Percentiles rank a stretch among this genome's conserved stretches.
These are phyloP conservation scores for Lentinula lateritia DNA, from an alignment of 768 basidiomycete genomes.

Conservation along the genomic window DNA sequence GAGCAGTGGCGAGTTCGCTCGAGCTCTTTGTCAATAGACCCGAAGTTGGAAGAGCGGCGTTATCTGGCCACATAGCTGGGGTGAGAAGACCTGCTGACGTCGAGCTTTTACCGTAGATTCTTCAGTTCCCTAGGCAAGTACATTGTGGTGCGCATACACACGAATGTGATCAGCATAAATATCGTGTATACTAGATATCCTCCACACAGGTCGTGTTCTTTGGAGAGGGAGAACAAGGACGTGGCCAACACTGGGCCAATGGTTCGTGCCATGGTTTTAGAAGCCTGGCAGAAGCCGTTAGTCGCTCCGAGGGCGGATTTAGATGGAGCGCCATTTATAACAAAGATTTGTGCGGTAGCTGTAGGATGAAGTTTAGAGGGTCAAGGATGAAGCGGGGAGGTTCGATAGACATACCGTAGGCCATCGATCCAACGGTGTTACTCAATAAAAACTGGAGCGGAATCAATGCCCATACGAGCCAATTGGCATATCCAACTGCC, in stretches of 20 bases:
- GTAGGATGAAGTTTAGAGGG: slow-evolving; percentile 10
- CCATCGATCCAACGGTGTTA: slow-evolving; percentile 24
- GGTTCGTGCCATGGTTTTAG: slow-evolving; percentile 40
- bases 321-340: slow-evolving; percentile 36
- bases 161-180: not conserved
- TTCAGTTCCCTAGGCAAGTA: not conserved
- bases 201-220: slow-evolving; percentile 36
- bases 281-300: slow-evolving; percentile 52
- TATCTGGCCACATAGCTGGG: not conserved
- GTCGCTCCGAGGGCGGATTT: slow-evolving; percentile 39
- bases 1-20: not conserved
- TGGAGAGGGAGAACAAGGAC: slow-evolving; percentile 50
- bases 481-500: slow-evolving; percentile 27
- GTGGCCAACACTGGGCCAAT: slow-evolving; percentile 49
- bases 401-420: not conserved
- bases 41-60: not conserved
- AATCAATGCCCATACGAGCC: slow-evolving; percentile 22
- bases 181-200: slow-evolving; percentile 19
- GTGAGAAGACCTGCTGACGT: not conserved
- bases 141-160: not conserved
- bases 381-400: not conserved
- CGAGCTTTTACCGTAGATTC: not conserved
- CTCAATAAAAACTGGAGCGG: slow-evolving; percentile 26
- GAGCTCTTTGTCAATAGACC: not conserved
- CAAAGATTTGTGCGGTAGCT: slow-evolving; percentile 44